These are phyloP conservation scores for Epichloe gansuensis DNA, from an alignment of 2,329 filamentous ascomycete genomes.

Conservation along the genomic window DNA sequence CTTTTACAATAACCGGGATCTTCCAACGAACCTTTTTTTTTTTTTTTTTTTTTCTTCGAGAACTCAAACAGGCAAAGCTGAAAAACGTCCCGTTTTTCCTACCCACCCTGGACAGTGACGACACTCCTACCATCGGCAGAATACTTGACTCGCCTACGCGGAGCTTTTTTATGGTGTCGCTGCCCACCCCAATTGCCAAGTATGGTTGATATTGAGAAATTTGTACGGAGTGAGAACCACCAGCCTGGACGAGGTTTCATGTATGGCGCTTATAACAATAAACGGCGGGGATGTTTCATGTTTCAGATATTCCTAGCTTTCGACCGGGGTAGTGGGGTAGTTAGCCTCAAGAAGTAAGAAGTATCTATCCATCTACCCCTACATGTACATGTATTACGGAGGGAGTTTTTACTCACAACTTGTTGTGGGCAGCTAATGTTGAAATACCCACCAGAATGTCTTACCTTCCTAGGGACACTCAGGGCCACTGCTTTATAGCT, in stretches of 20 bases:
- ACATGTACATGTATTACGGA: too few relatives aligned
- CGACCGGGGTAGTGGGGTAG: slow-evolving; percentile 1
- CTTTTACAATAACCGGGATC: too few relatives aligned
- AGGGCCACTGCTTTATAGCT: not conserved
- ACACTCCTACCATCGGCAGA: too few relatives aligned
- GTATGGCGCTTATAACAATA: not conserved
- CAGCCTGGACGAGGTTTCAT: not conserved
- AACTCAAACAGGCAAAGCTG: too few relatives aligned
- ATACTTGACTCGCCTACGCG: too few relatives aligned
- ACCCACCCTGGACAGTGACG: too few relatives aligned
- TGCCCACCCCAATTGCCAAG: not conserved
- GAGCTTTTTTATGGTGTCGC: too few relatives aligned
- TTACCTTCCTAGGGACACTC: not conserved
- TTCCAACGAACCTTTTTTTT: not conserved
- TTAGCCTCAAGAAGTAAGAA: not conserved
- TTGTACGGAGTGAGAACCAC: not conserved
- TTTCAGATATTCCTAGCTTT: slow-evolving; percentile 3
- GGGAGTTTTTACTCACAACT: too few relatives aligned
- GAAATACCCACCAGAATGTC: slow-evolving; percentile 1
- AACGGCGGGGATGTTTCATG: not conserved
- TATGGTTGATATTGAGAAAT: not conserved
- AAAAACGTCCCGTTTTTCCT: too few relatives aligned
- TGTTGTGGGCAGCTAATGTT: not conserved
- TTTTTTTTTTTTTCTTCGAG: not conserved
- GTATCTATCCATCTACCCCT: too few relatives aligned